Evolutionary conservation across 2,329 filamentous ascomycete species (phyloP).

Genomic region (Amauroascus niger): DNA sequence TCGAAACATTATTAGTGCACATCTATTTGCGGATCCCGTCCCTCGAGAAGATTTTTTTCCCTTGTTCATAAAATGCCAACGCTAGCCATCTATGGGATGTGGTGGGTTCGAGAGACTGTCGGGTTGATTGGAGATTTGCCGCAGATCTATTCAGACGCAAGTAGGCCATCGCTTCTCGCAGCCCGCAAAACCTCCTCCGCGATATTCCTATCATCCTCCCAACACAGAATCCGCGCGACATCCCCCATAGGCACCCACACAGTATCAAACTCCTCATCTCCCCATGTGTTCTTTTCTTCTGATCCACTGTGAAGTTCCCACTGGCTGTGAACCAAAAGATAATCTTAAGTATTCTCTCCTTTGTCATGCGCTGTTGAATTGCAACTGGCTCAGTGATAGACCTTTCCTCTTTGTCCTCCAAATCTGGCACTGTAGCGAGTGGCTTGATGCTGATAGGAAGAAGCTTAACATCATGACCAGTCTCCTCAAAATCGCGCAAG

Average conservation of each 20-base stretch:
- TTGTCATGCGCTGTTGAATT: not conserved
- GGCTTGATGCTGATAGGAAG: not conserved
- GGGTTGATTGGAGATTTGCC: too few species aligned
- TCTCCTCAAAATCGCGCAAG: conserved; percentile 24
- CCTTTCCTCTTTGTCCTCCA: not conserved
- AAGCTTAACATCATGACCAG: conserved; percentile 3
- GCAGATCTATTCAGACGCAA: too few species aligned
- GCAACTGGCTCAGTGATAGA: conserved; percentile 5
- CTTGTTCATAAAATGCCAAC: too few species aligned
- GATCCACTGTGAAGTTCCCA: conserved; percentile 5
- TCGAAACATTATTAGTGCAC: too few species aligned
- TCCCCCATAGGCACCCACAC: conserved; percentile 10
- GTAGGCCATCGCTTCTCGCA: not conserved
- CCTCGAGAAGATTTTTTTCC: too few species aligned
- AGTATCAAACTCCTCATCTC: conserved; percentile 14
- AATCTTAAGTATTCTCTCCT: conserved; percentile 5
- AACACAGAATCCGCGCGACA: conserved; percentile 13
- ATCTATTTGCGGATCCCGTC: too few species aligned
- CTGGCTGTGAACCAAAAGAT: conserved; percentile 17
- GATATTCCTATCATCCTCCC: conserved; percentile 10
- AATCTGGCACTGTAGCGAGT: not conserved
- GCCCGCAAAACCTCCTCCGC: not conserved
- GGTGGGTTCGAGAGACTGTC: too few species aligned
- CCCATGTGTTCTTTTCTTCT: conserved; percentile 14
- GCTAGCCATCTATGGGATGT: too few species aligned